phyloP scores from a whole-genome alignment of 2,329 filamentous ascomycete species.

The Falciphora oryzae region DNA sequence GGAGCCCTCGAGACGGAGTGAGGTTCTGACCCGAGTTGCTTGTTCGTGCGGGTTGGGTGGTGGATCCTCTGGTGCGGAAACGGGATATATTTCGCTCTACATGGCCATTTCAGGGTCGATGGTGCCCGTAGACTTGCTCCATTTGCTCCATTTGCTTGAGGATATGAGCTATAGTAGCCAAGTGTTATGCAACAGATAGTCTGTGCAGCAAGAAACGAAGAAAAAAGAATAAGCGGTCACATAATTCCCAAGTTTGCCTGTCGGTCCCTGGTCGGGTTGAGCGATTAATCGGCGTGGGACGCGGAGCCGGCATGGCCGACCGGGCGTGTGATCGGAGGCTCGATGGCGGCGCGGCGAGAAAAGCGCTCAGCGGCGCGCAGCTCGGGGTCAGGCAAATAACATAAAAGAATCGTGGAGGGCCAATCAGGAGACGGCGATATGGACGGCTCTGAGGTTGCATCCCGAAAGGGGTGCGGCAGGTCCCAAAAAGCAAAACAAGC shows the following conservation, averaged over 20 bases:
- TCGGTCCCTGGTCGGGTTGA: neutral
- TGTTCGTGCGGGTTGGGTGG: no score
- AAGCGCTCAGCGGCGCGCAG: neutral
- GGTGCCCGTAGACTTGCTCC: neutral
- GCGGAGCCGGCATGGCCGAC: neutral
- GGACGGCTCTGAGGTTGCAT: neutral
- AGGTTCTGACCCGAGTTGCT: neutral
- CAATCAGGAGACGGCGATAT: conserved; percentile 3
- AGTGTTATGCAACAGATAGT: neutral
- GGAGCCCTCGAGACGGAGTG: conserved; percentile 19
- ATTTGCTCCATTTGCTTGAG: neutral
- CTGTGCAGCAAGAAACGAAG: neutral
- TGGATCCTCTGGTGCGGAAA: neutral
- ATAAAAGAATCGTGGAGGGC: neutral
- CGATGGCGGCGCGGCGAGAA: no score
- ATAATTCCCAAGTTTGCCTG: no score
- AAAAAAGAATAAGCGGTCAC: neutral
- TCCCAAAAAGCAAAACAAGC: neutral
- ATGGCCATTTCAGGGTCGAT: neutral
- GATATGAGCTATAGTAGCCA: neutral
- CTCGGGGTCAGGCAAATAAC: conserved; percentile 3
- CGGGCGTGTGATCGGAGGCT: neutral
- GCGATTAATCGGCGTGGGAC: neutral
- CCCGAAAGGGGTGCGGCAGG: neutral
- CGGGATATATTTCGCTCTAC: neutral